Evolutionary conservation across 306 rosid genomes (phyloP).

Genomic region (Amphicarpaea edgeworthii): DNA sequence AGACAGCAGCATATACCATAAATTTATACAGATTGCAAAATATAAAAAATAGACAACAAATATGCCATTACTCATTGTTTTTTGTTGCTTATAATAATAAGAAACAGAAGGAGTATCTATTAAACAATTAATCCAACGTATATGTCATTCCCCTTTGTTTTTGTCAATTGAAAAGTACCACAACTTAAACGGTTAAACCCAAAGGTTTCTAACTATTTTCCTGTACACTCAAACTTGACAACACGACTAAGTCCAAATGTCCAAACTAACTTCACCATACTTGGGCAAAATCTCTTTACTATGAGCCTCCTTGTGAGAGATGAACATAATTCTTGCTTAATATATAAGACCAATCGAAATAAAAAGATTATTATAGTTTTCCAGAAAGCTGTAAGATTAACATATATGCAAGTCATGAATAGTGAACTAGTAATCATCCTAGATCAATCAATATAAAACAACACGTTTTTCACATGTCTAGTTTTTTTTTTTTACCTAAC

Average conservation of each 20-base stretch:
- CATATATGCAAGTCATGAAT: not conserved
- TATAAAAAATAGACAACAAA: conserved; percentile 23
- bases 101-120: too few species aligned
- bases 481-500: not conserved
- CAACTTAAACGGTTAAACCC: conserved; percentile 9
- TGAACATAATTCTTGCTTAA: not conserved
- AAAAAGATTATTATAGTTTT: not conserved
- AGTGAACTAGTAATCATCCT: not conserved
- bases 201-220: not conserved
- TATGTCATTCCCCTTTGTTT: not conserved
- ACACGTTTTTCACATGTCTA: not conserved
- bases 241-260: not conserved
- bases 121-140: too few species aligned
- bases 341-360: not conserved
- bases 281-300: not conserved
- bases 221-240: not conserved
- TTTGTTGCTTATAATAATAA: too few species aligned
- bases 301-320: conserved; percentile 4
- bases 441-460: not conserved
- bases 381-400: not conserved
- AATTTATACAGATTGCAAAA: conserved; percentile 5
- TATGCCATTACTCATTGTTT: too few species aligned
- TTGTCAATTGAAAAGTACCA: not conserved
- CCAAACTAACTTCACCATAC: conserved; percentile 2
- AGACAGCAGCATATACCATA: conserved; percentile 18